Evolutionary conservation across 768 basidiomycete species (phyloP), one percentile per base, ranked within the genome.

Genomic region (Suillus plorans): DNA sequence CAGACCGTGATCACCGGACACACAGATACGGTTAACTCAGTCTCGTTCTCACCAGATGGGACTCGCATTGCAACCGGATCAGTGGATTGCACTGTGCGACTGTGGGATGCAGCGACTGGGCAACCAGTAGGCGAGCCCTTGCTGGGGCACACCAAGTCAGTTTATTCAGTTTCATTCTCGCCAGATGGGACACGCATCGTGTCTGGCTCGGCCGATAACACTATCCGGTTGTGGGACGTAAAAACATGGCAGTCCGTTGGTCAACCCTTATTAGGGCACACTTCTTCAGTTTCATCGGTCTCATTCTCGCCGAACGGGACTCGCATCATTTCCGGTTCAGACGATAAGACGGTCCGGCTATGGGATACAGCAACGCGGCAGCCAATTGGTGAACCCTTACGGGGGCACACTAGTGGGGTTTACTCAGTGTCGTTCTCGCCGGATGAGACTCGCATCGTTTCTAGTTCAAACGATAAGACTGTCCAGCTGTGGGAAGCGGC

Each of bases 291-390:
- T 31, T 31, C 31, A 6, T 58, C 62, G 8, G 44, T 68, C 28
- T 63, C 67, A 20, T 68, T 68, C 47, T 69, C 68, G 20, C 68
- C 68, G 3, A 42, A 65, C 56, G 68, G 68, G 0, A 60, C 18
- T 22, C 22, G 28, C 39, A 62, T 69, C 31, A 60, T 41, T 0
- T 65, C 68, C 20, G 67, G 68, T 14, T 42, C 50, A 22, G 37
- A 25, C 16, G 64, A 61, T 37, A 16, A 49, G 13, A 31, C 31
- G 31, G 31, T 31, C 31, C 31, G 31, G 31, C 31, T 31, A 31
- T 31, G 31, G 31, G 31, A 31, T 5, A 31, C 31, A 31, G 31
- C 31, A 31, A 31, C 31, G 31, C 31, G 31, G 31, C 31, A 31
- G 31, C 31, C 31, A 31, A 5, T 31, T 31, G 31, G 31, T 31